Percentiles rank a stretch among this genome's conserved stretches.
Conservation (phyloP, 23 red algal species). For the Gracilaria vermiculophylla region DNA sequence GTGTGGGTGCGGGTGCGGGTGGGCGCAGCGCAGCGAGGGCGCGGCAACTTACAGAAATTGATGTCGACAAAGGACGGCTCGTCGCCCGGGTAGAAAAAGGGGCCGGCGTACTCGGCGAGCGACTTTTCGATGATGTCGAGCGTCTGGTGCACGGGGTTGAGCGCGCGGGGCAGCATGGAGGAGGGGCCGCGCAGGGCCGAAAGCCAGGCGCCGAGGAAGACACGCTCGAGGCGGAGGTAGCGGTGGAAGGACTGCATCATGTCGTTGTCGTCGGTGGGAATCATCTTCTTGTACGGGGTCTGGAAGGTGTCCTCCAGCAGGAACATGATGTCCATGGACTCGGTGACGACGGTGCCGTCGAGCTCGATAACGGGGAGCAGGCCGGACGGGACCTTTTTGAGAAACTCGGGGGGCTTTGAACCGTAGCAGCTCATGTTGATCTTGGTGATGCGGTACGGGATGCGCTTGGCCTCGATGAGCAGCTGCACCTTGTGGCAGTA, state of each 20-base stretch:
- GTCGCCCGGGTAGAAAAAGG: conserved; percentile 62
- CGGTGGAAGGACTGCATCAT: conserved; percentile 72
- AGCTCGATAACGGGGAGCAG: conserved; percentile 81
- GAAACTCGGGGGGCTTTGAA: conserved; percentile 72
- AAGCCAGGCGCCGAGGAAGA: conserved; percentile 73
- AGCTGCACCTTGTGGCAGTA: conserved; percentile 92
- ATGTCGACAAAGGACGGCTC: conserved; percentile 69
- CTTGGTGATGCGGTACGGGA: conserved; percentile 76
- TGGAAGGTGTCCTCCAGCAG: conserved; percentile 68
- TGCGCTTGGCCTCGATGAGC: conserved; percentile 74
- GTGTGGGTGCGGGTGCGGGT: too few relatives aligned
- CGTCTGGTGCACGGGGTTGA: conserved; percentile 46
- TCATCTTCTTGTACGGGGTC: conserved; percentile 31
- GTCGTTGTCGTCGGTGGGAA: conserved; percentile 65
- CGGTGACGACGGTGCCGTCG: conserved; percentile 69
- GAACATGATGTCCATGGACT: conserved; percentile 95
- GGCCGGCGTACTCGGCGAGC: conserved; percentile 40
- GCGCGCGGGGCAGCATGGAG: not conserved
- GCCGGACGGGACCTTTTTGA: conserved; percentile 82
- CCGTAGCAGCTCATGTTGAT: conserved; percentile 96
- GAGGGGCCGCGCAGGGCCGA: conserved; percentile 41
- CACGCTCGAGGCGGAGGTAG: conserved; percentile 73
- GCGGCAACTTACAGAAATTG: conserved; percentile 58
- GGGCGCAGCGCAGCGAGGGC: too few relatives aligned
- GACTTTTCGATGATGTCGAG: conserved; percentile 71